Percentiles rank a stretch among this genome's conserved stretches.
These are phyloP conservation scores for Dothistroma septosporum DNA, from an alignment of 2,329 filamentous ascomycete genomes.

Conservation along the genomic window DNA sequence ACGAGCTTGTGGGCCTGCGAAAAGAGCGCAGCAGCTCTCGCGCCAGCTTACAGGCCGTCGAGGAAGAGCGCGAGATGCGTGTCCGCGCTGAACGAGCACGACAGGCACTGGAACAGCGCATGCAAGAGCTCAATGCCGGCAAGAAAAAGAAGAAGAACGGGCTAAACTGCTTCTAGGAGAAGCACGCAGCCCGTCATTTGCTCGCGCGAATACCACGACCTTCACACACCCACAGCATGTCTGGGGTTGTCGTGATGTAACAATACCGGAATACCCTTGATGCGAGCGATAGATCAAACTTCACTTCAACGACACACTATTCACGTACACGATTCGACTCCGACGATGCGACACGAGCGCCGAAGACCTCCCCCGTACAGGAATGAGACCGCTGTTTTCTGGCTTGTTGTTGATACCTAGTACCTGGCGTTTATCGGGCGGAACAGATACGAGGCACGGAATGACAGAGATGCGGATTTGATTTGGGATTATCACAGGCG, in stretches of 20 bases:
- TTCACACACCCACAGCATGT: background rate
- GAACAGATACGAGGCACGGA: background rate
- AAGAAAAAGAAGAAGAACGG: constrained; percentile 88
- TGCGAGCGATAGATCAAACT: background rate
- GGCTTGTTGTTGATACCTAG: background rate
- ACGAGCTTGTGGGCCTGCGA: constrained; percentile 61
- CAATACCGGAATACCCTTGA: background rate
- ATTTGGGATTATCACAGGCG: background rate
- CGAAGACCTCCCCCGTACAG: background rate
- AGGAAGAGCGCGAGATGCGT: constrained; percentile 92
- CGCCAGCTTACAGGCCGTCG: constrained; percentile 77
- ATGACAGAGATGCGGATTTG: background rate
- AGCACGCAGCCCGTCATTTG: constrained; percentile 16
- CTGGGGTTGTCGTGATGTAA: background rate
- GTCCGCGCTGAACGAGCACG: constrained; percentile 84
- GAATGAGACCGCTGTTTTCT: background rate
- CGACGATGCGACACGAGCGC: background rate
- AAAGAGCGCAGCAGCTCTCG: constrained; percentile 56
- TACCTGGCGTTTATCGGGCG: background rate
- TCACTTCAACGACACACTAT: background rate
- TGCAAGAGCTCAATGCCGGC: constrained; percentile 68
- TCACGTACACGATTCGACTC: constrained; percentile 1
- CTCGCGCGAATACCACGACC: constrained; percentile 6
- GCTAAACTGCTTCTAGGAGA: constrained; percentile 86
- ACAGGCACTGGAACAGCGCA: constrained; percentile 86